These are phyloP conservation scores for Porodaedalea pini DNA, from an alignment of 1,284 basidiomycete species.

Conservation along the genomic window DNA sequence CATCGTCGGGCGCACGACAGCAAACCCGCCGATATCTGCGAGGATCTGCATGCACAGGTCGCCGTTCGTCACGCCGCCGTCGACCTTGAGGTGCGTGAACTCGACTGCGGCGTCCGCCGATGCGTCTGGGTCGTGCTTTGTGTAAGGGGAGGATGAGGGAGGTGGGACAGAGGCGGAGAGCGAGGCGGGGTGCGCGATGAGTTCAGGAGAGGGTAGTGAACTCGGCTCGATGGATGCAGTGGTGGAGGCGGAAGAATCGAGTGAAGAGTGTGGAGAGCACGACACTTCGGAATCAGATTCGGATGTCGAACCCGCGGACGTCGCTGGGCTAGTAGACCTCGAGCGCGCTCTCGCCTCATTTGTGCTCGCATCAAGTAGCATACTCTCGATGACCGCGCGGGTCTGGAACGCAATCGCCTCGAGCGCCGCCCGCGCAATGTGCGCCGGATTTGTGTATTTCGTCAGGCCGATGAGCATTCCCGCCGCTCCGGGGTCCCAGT, in stretches of 20 bases:
- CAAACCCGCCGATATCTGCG: conserved; percentile 91
- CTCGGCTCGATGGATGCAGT: not conserved
- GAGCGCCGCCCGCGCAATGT: conserved; percentile 91
- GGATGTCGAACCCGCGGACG: not conserved
- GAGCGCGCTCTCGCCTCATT: not conserved
- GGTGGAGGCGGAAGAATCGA: not conserved
- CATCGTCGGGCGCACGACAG: conserved; percentile 92
- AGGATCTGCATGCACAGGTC: conserved; percentile 89
- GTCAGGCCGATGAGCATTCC: conserved; percentile 86
- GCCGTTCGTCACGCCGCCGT: conserved; percentile 92
- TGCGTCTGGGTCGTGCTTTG: too few relatives aligned
- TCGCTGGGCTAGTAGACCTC: not conserved
- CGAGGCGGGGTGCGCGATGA: not conserved
- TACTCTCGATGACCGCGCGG: conserved; percentile 90
- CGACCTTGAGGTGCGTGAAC: conserved; percentile 70
- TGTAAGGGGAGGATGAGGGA: not conserved
- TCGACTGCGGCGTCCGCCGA: not conserved
- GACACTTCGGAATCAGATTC: not conserved
- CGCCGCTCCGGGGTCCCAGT: conserved; percentile 87
- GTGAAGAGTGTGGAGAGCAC: not conserved
- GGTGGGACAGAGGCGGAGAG: not conserved
- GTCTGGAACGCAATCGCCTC: conserved; percentile 92
- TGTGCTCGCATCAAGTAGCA: conserved; percentile 78
- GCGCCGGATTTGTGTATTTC: conserved; percentile 88
- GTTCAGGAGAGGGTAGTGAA: not conserved